A percentile compares a stretch with the other conserved stretches of the same genome.
Conservation (phyloP, 805 yeast species). For the Middelhovenomyces tepae region DNA sequence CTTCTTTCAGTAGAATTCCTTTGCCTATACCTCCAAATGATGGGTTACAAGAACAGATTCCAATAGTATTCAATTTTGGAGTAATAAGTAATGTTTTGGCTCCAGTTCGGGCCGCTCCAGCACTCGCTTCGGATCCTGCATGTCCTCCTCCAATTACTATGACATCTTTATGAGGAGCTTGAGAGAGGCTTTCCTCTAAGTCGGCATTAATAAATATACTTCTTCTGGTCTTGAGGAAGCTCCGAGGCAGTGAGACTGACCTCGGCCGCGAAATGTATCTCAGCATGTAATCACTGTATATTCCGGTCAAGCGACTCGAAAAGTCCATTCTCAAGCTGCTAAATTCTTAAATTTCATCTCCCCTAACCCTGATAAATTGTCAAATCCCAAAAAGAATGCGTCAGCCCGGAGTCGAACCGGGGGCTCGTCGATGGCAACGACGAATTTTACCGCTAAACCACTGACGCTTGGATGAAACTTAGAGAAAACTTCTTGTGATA, state of each 20-base stretch:
- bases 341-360: no score
- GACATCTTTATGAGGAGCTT: conserved; percentile 40
- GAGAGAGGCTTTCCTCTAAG: conserved; percentile 7
- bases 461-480: no score
- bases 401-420: conserved; percentile 54
- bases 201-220: conserved; percentile 11
- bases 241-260: no score
- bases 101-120: conserved; percentile 86
- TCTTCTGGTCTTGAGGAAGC: no score
- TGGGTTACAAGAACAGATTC: conserved; percentile 95
- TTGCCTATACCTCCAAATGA: conserved; percentile 98
- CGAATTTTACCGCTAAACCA: conserved; percentile 51
- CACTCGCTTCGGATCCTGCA: conserved; percentile 97
- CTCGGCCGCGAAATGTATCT: no score
- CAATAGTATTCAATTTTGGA: conserved; percentile 65
- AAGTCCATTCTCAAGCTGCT: neutral
- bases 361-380: no score
- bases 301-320: neutral
- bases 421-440: conserved; percentile 52
- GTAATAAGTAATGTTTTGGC: conserved; percentile 64
- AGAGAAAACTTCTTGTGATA: no score
- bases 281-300: no score
- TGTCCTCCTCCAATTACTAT: conserved; percentile 96
- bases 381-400: conserved; percentile 34
- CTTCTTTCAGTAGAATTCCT: conserved; percentile 84